Percentiles rank a stretch among this genome's conserved stretches.
These are phyloP conservation scores for Conidiobolus incongruus DNA, from an alignment of 371 early-diverging fungal species.

Conservation along the genomic window DNA sequence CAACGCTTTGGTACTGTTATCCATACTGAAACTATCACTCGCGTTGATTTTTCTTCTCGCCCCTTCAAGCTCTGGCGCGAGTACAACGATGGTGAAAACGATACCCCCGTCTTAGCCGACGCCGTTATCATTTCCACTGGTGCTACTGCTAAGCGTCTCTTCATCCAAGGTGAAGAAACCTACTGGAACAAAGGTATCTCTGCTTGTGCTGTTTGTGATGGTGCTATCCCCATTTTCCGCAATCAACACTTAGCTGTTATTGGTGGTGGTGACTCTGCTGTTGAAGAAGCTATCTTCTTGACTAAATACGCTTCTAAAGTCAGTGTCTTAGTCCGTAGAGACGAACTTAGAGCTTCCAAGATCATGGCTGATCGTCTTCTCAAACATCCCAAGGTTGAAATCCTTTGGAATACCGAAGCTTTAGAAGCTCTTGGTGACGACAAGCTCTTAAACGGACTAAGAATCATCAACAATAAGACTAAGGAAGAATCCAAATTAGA, in stretches of 20 bases:
- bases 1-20: conserved; percentile 62
- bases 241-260: conserved; percentile 85
- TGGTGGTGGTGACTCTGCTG: conserved; percentile 98
- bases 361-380: conserved; percentile 82
- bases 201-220: conserved; percentile 99
- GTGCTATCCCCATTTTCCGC: conserved; percentile 88
- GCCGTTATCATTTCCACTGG: conserved; percentile 94
- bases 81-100: conserved; percentile 24
- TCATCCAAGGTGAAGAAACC: conserved; percentile 50
- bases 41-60: conserved; percentile 49
- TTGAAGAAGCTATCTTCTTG: conserved; percentile 94
- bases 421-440: conserved; percentile 71
- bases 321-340: conserved; percentile 85
- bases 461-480: conserved; percentile 44
- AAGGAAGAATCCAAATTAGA: conserved; percentile 32
- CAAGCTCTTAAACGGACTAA: conserved; percentile 40
- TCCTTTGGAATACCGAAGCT: conserved; percentile 76
- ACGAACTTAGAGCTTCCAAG: conserved; percentile 87
- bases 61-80: conserved; percentile 89
- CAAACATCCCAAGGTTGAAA: conserved; percentile 72
- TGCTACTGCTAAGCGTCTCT: conserved; percentile 90
- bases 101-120: conserved; percentile 45
- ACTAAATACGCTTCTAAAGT: conserved; percentile 85
- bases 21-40: conserved; percentile 72
- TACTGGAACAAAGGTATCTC: conserved; percentile 95